Base-by-base conservation (phyloP, 306 rosid genomes). In the Quercus suber region DNA sequence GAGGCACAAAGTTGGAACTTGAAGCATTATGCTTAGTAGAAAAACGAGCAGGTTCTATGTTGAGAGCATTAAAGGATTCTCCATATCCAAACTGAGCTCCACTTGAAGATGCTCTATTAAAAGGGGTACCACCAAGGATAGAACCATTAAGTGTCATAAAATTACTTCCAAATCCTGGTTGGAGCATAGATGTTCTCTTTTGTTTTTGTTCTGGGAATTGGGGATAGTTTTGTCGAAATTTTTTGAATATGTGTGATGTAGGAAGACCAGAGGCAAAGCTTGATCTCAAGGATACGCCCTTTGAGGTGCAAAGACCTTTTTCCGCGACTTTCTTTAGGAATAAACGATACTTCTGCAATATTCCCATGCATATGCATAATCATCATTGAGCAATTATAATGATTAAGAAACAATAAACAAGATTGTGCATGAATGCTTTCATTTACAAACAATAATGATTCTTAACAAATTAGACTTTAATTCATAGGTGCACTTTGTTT, bases 261-360 rank as follows among this genome's bases (percentile, higher is more conserved):
- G 89, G 79, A 28, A 86, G 81, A 23, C 83, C 73, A 5, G 69
- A 13, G 10, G 89, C 91, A 20, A 92, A 89, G 41, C 63, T 87
- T 82, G 95, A 89, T 73, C 76, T 83, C 23, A 80, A 41, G 3
- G 90, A 76, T 79, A 86, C 3, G 25, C 84, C 80, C 33, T 61
- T 68, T 35, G 80, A 65, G 8, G 70, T 21, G 15, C 52, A 0
- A 7, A 59, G 18, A n/a, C 86, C 90, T 69, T 64, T 86, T 15
- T 82, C 86, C 0, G 86, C 77, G 23, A 92, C 86, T 37, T 71
- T 74, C 18, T 33, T 88, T 30, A 87, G 69, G 79, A 92, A 92
- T 2, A 83, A 28, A 0, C 93, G 87, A 74, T 92, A 89, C 69
- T 90, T 92, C 97, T 92, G 88, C 79, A 81, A 35, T 33, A 51